These are phyloP conservation scores for Cyberlindnera saturnus DNA, from an alignment of 805 yeast genomes.

Conservation along the genomic window DNA sequence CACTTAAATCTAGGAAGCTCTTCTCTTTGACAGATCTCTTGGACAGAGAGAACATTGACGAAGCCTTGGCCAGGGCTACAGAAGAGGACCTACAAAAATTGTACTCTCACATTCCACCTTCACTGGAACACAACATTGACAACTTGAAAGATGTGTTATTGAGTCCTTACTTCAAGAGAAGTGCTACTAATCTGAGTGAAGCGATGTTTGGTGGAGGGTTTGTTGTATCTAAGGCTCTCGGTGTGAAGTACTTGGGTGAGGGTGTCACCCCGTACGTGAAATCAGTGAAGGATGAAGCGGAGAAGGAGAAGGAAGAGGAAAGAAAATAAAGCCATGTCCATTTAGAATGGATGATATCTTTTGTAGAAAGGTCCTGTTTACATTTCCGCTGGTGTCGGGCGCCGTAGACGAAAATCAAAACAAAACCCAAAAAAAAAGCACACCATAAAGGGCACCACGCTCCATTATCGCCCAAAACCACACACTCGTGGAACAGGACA, in stretches of 20 bases:
- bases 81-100: slow-evolving; percentile 29
- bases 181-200: slow-evolving; percentile 34
- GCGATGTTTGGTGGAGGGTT: slow-evolving; percentile 46
- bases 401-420: slow-evolving; percentile 5
- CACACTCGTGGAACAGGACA: slow-evolving; percentile 2
- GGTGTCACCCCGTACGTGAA: slow-evolving; percentile 45
- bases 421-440: not conserved
- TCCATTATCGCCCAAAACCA: not conserved
- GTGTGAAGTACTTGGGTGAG: slow-evolving; percentile 47
- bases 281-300: slow-evolving; percentile 31
- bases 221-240: slow-evolving; percentile 42
- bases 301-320: slow-evolving; percentile 1
- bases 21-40: slow-evolving; percentile 13
- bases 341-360: not conserved
- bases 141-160: slow-evolving; percentile 38
- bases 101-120: slow-evolving; percentile 37
- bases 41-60: slow-evolving; percentile 9
- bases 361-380: too few relatives aligned
- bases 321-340: not conserved
- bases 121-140: slow-evolving; percentile 30
- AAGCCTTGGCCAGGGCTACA: slow-evolving; percentile 17
- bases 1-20: not conserved
- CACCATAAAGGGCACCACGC: not conserved
- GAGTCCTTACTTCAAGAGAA: slow-evolving; percentile 43
- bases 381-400: not conserved